A percentile compares a stretch with the other conserved stretches of the same genome.
These are phyloP conservation scores for Cicer chorassanicum DNA, from an alignment of 306 rosid genomes.

Conservation along the genomic window DNA sequence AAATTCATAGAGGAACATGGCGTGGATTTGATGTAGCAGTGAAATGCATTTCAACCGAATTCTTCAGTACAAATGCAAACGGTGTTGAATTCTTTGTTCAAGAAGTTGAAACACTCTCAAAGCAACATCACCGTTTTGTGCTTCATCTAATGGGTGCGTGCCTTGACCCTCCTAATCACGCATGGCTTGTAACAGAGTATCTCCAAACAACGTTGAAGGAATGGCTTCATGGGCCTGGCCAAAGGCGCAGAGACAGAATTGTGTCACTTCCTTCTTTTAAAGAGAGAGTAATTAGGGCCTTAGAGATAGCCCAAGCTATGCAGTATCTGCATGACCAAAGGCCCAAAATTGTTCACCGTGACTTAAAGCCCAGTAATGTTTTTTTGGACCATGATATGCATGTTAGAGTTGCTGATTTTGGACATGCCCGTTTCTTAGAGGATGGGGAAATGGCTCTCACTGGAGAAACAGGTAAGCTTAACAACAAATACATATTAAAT, in stretches of 20 bases:
- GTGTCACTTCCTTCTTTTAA: slow-evolving; percentile 57
- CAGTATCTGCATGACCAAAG: slow-evolving; percentile 82
- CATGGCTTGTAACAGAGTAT: slow-evolving; percentile 75
- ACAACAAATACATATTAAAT: neutral
- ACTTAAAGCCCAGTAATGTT: slow-evolving; percentile 74
- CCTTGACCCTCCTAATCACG: slow-evolving; percentile 71
- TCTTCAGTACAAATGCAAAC: slow-evolving; percentile 60
- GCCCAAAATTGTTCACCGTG: slow-evolving; percentile 74
- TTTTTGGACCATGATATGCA: slow-evolving; percentile 69
- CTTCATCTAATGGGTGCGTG: slow-evolving; percentile 83
- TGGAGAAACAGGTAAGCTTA: slow-evolving; percentile 49
- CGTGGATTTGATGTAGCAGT: slow-evolving; percentile 78
- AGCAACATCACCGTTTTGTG: slow-evolving; percentile 72
- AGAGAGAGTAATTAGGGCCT: slow-evolving; percentile 59
- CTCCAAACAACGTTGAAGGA: slow-evolving; percentile 61
- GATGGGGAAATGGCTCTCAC: slow-evolving; percentile 63
- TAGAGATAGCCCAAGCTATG: slow-evolving; percentile 79
- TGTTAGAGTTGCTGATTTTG: slow-evolving; percentile 75
- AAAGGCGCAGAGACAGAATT: slow-evolving; percentile 49
- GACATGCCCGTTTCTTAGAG: slow-evolving; percentile 75
- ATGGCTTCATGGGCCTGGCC: slow-evolving; percentile 78
- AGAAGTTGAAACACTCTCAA: slow-evolving; percentile 68
- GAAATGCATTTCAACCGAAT: slow-evolving; percentile 63
- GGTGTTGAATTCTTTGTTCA: slow-evolving; percentile 64
- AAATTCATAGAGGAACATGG: slow-evolving; percentile 71